Evolutionary conservation across 2,329 filamentous ascomycete genomes (phyloP).

Genomic region (Cordyceps cicadae): DNA sequence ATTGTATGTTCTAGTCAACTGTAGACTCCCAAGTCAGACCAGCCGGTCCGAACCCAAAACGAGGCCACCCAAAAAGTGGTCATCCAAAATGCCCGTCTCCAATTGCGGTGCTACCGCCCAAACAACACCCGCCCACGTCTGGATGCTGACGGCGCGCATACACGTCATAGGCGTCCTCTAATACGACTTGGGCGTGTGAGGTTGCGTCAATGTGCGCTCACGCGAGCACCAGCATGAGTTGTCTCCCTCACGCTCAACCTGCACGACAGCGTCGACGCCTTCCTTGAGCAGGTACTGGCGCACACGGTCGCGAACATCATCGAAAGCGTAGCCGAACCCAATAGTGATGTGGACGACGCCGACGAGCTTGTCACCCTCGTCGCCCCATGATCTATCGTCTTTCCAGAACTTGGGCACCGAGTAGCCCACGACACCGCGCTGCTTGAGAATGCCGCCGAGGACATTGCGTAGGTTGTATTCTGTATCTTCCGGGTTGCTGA

Average conservation of each 20-base stretch:
- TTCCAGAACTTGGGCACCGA: slow-evolving; percentile 88
- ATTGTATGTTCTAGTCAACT: background rate
- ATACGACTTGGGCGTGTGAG: slow-evolving; percentile 27
- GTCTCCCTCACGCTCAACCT: slow-evolving; percentile 81
- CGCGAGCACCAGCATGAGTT: slow-evolving; percentile 49
- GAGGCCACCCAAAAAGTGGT: background rate
- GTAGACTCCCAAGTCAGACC: background rate
- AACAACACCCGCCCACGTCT: slow-evolving; percentile 2
- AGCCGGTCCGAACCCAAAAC: background rate
- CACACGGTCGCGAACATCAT: slow-evolving; percentile 77
- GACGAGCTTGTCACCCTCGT: slow-evolving; percentile 48
- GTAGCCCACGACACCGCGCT: slow-evolving; percentile 80
- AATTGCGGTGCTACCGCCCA: slow-evolving; percentile 8
- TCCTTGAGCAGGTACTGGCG: slow-evolving; percentile 60
- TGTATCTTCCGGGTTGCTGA: slow-evolving; percentile 74
- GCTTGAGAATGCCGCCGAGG: slow-evolving; percentile 70
- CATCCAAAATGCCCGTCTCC: slow-evolving; percentile 8
- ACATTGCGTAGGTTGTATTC: slow-evolving; percentile 86
- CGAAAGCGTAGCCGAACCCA: slow-evolving; percentile 60
- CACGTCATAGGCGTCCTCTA: slow-evolving; percentile 17
- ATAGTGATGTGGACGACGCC: slow-evolving; percentile 85
- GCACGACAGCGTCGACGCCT: slow-evolving; percentile 74
- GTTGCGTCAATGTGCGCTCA: slow-evolving; percentile 22
- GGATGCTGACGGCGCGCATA: background rate
- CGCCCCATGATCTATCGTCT: slow-evolving; percentile 53